Percentiles rank a stretch among this genome's conserved stretches.
Conservation (phyloP, 2,329 filamentous ascomycete species). For the Clonostachys rosea region DNA sequence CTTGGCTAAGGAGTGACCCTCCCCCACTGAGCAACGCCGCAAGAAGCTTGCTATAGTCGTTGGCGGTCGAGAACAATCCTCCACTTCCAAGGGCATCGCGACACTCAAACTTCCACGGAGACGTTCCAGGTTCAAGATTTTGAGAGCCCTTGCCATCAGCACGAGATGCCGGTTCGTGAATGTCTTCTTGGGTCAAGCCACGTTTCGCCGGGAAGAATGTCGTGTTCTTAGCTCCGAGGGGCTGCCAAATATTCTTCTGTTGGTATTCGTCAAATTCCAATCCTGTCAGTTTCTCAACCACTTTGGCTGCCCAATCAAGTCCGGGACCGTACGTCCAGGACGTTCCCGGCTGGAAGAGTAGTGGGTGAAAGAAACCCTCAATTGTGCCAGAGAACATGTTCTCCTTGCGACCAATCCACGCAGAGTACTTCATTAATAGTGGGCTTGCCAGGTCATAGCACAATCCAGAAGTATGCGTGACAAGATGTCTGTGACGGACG, state of each 20-base stretch:
- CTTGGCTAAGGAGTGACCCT: slow-evolving; percentile 4
- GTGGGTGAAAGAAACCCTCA: slow-evolving; percentile 15
- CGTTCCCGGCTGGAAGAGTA: slow-evolving; percentile 37
- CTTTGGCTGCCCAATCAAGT: slow-evolving; percentile 40
- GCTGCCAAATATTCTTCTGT: slow-evolving; percentile 26
- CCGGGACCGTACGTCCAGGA: slow-evolving; percentile 43
- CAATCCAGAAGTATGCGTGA: slow-evolving; percentile 44
- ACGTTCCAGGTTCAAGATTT: background rate
- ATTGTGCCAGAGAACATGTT: slow-evolving; percentile 22
- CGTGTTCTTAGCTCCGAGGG: slow-evolving; percentile 20
- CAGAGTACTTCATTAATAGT: slow-evolving; percentile 31
- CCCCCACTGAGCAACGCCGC: slow-evolving; percentile 15
- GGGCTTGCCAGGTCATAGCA: slow-evolving; percentile 35
- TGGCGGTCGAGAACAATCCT: slow-evolving; percentile 33
- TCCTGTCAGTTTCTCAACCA: slow-evolving; percentile 33
- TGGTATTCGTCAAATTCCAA: slow-evolving; percentile 28
- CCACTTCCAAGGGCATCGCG: slow-evolving; percentile 31
- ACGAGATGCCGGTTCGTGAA: background rate
- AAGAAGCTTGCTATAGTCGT: slow-evolving; percentile 30
- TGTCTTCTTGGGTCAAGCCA: background rate
- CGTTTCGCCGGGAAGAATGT: background rate
- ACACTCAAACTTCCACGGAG: too few relatives aligned
- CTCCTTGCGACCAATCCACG: slow-evolving; percentile 18
- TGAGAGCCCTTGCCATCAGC: background rate
- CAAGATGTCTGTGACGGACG: slow-evolving; percentile 15